These are phyloP conservation scores for Diaporthe ampelina DNA, from an alignment of 2,329 filamentous ascomycete genomes.

Conservation along the genomic window DNA sequence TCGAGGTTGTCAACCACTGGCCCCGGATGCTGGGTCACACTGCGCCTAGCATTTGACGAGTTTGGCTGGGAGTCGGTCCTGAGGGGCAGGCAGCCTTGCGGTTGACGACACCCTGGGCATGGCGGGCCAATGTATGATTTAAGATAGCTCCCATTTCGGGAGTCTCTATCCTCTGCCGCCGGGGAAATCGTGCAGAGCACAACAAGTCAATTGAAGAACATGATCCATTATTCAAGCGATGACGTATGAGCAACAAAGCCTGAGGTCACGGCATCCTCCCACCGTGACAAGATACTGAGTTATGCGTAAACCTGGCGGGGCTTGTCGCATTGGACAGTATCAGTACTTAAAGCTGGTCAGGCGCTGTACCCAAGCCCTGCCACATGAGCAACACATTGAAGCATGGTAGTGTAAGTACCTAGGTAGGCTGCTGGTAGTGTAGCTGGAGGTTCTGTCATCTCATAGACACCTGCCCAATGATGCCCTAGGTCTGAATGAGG, in stretches of 20 bases:
- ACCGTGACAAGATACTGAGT: background rate
- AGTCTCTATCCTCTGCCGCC: background rate
- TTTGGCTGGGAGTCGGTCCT: background rate
- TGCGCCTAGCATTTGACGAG: background rate
- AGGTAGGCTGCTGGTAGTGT: too few relatives aligned
- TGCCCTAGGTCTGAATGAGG: background rate
- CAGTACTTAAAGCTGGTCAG: background rate
- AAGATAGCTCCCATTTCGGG: background rate
- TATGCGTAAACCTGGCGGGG: background rate
- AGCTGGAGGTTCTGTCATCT: too few relatives aligned
- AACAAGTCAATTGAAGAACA: background rate
- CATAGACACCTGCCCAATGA: background rate
- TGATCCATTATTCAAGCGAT: background rate
- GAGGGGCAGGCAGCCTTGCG: background rate
- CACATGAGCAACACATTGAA: too few relatives aligned
- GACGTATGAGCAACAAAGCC: background rate
- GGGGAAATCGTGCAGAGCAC: background rate
- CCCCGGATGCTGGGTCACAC: conserved; percentile 45
- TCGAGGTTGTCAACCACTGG: conserved; percentile 51
- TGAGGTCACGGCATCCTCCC: background rate
- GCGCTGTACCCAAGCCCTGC: background rate
- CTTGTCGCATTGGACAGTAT: background rate
- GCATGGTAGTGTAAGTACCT: too few relatives aligned
- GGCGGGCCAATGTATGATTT: background rate
- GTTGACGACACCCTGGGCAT: background rate